Evolutionary conservation across 208 protist species (phyloP), one percentile per base, ranked within the genome.

Genomic region (Acanthamoeba castellanii): DNA sequence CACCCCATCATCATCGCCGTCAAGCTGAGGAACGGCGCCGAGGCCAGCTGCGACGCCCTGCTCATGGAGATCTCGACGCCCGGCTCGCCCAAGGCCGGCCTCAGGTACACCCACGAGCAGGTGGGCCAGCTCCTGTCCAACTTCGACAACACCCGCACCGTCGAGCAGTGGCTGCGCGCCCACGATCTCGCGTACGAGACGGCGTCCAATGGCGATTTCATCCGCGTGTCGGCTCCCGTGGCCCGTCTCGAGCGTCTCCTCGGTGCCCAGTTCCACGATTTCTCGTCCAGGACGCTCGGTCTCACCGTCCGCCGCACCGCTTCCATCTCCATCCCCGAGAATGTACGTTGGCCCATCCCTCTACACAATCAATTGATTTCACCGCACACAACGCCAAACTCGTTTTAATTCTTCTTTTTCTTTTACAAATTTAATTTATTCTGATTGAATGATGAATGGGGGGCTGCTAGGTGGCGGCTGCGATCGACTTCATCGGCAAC

Each of bases 51-150:
- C 52, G 82, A 89, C 50, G 27, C 82, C 0, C 82, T 89, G 16
- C 55, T 89, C 50, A 66, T 68, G 52, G 82, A 89, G 82, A 89
- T 89, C 82, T 89, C 82, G 16, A 89, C 47, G 11, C 82, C 82
- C 30, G 52, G 47, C 82, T 89, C 82, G 52, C 47, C 55, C 50
- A 89, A 66, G 82, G 37, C 52, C n/a, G 82, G 82, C 27, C 47
- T 68, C 52, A 32, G 55, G 32, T 66, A 68, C 47, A 66, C 82
- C 22, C 52, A 68, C 82, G 52, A 89, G n/a, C 52, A 89, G 82
- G 82, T 89, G 8, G 82, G 82, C 16, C n/a, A 89, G 82, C 82
- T 89, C 32, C 55, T 89, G 52, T 66, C 50, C 55, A 20, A 68
- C 52, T 64, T 66, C 27, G 27, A 37, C 47, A 89, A 89, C 47